phyloP scores from a whole-genome alignment of 2,329 filamentous ascomycete species.

The Aspergillus luchuensis region DNA sequence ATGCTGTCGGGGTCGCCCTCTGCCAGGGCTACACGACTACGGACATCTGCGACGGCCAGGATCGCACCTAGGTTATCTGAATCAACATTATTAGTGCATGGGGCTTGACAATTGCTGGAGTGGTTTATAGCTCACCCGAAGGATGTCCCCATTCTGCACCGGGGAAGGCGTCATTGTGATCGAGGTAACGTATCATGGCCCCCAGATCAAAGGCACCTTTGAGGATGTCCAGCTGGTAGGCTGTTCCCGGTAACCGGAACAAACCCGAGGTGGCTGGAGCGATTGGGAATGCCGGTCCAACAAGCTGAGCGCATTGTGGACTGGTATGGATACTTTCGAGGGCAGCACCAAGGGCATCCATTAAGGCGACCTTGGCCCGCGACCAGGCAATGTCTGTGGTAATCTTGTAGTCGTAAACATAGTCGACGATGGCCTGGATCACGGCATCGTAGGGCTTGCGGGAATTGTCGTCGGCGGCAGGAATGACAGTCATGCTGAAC shows the following conservation, averaged over 20 bases:
- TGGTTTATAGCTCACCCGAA: constrained; percentile 24
- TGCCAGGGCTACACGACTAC: constrained; percentile 23
- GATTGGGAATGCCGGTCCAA: constrained; percentile 13
- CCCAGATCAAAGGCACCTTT: constrained; percentile 46
- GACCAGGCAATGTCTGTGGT: constrained; percentile 21
- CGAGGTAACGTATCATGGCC: constrained; percentile 43
- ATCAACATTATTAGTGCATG: too few relatives aligned
- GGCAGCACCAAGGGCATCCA: constrained; percentile 31
- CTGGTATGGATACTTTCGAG: constrained; percentile 28
- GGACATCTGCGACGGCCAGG: constrained; percentile 38
- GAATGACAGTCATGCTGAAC: not conserved
- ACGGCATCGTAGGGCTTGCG: constrained; percentile 1
- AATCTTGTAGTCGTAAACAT: constrained; percentile 26
- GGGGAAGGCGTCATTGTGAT: constrained; percentile 45
- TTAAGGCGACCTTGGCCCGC: constrained; percentile 23
- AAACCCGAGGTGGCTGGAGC: constrained; percentile 15
- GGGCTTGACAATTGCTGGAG: too few relatives aligned
- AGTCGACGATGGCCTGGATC: constrained; percentile 25
- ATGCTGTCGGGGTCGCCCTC: constrained; percentile 3
- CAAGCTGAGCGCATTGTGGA: constrained; percentile 18
- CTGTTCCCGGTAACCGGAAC: constrained; percentile 41
- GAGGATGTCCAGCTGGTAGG: constrained; percentile 36
- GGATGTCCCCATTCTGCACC: constrained; percentile 50
- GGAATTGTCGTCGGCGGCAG: constrained; percentile 1
- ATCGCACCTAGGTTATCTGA: constrained; percentile 46